Conservation (phyloP, 768 basidiomycete genomes). For the Sporobolomyces pararoseus region DNA sequence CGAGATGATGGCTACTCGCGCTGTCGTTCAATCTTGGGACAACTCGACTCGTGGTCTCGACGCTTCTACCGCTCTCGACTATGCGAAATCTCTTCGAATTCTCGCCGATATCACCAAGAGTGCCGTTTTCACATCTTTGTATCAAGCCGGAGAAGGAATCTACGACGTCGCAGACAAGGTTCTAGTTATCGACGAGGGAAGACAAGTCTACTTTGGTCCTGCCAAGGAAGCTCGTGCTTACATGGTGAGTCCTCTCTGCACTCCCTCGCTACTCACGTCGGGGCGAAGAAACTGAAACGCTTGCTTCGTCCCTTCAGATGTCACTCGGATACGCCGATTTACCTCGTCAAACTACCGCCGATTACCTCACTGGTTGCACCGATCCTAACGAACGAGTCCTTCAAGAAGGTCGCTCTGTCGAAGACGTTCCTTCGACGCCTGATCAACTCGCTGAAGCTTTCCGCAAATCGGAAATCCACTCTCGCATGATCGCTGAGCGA, state of each 20-base stretch:
- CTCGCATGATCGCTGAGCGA: conserved; percentile 55
- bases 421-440: conserved; percentile 65
- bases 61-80: conserved; percentile 76
- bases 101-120: conserved; percentile 78
- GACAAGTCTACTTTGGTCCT: conserved; percentile 74
- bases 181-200: conserved; percentile 68
- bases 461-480: conserved; percentile 55
- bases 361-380: conserved; percentile 56
- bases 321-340: conserved; percentile 55
- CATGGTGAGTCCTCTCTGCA: conserved; percentile 52
- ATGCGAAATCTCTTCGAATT: conserved; percentile 69
- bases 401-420: conserved; percentile 59
- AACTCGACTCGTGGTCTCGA: conserved; percentile 70
- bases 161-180: conserved; percentile 70
- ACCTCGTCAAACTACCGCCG: conserved; percentile 50
- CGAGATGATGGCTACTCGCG: conserved; percentile 50
- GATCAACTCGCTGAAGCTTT: conserved; percentile 65
- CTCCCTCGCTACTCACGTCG: background rate
- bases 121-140: conserved; percentile 74
- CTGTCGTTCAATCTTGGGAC: conserved; percentile 50
- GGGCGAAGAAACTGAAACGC: too few species aligned
- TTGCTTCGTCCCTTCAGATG: conserved; percentile 8
- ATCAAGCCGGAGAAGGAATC: conserved; percentile 71
- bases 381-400: conserved; percentile 82
- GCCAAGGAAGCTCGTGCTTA: conserved; percentile 61